Conservation (phyloP, 2,329 filamentous ascomycete species). For the Colletotrichum camelliae region DNA sequence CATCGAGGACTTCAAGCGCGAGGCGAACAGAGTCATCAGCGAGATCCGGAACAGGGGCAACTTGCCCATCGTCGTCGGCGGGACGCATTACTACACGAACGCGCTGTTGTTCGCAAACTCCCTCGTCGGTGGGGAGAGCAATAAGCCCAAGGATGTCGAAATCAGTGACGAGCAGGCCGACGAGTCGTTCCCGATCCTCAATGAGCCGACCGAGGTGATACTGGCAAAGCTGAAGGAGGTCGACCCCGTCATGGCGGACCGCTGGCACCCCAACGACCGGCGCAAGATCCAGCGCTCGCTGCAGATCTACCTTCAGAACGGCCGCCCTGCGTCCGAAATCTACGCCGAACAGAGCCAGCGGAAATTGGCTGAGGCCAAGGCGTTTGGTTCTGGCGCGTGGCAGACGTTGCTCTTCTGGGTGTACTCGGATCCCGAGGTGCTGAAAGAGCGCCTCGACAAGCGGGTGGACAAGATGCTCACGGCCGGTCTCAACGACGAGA, state of each 20-base stretch:
- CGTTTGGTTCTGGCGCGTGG: conserved; percentile 40
- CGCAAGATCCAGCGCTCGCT: conserved; percentile 90
- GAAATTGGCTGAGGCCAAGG: conserved; percentile 28
- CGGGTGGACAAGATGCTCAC: conserved; percentile 87
- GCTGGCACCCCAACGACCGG: conserved; percentile 93
- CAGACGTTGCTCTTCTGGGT: conserved; percentile 84
- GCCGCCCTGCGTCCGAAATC: conserved; percentile 81
- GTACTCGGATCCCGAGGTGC: conserved; percentile 71
- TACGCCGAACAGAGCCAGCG: conserved; percentile 77
- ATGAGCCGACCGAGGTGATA: conserved; percentile 73
- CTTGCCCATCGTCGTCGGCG: conserved; percentile 89
- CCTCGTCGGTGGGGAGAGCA: conserved; percentile 56
- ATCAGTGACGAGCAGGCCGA: background rate
- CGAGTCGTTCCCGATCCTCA: conserved; percentile 71
- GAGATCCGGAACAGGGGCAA: conserved; percentile 82
- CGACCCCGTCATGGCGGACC: conserved; percentile 86
- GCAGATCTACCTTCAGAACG: conserved; percentile 87
- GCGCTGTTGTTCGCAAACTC: conserved; percentile 82
- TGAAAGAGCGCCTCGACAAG: conserved; percentile 74
- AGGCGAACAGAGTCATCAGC: conserved; percentile 71
- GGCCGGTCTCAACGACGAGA: conserved; percentile 54
- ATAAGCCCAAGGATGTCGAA: conserved; percentile 18
- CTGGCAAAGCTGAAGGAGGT: conserved; percentile 76
- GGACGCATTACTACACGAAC: conserved; percentile 95
- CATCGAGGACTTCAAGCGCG: conserved; percentile 76